phyloP scores from a whole-genome alignment of 768 basidiomycete genomes.

The Termitomyces sp. region DNA sequence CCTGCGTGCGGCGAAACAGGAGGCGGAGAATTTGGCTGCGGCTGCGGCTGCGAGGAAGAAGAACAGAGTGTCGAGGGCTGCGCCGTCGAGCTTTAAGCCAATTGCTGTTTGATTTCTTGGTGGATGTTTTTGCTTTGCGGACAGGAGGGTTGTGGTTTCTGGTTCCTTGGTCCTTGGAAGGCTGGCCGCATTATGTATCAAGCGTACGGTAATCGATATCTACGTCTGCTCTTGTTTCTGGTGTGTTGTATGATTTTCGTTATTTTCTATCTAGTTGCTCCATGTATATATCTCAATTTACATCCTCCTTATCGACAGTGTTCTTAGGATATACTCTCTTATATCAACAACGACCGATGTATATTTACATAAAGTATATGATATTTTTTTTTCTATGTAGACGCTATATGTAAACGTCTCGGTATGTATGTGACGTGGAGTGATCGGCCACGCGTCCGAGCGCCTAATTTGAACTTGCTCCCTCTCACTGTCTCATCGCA shows the following conservation, averaged over 20 bases:
- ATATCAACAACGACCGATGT: not conserved
- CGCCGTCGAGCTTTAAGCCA: slow-evolving; percentile 40
- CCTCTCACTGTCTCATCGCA: not conserved
- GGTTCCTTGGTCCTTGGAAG: not conserved
- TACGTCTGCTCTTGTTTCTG: not conserved
- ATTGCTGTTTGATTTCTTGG: slow-evolving; percentile 19
- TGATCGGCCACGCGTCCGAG: slow-evolving; percentile 8
- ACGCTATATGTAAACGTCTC: too few relatives aligned
- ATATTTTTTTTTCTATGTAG: not conserved
- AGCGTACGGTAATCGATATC: not conserved
- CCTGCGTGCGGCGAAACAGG: slow-evolving; percentile 67
- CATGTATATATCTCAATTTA: not conserved
- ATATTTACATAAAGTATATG: not conserved
- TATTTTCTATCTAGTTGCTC: not conserved
- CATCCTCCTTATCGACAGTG: not conserved
- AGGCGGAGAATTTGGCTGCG: slow-evolving; percentile 40
- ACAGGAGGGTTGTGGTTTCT: not conserved
- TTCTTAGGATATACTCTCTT: not conserved
- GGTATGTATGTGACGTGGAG: too few relatives aligned
- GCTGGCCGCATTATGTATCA: not conserved
- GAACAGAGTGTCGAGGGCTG: slow-evolving; percentile 23
- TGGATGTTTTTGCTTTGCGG: not conserved
- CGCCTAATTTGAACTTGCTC: not conserved
- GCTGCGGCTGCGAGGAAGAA: slow-evolving; percentile 39
- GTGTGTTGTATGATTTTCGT: not conserved